Conservation (phyloP, 192 early-diverging fungal species). For the Gaertneriomyces sp. region DNA sequence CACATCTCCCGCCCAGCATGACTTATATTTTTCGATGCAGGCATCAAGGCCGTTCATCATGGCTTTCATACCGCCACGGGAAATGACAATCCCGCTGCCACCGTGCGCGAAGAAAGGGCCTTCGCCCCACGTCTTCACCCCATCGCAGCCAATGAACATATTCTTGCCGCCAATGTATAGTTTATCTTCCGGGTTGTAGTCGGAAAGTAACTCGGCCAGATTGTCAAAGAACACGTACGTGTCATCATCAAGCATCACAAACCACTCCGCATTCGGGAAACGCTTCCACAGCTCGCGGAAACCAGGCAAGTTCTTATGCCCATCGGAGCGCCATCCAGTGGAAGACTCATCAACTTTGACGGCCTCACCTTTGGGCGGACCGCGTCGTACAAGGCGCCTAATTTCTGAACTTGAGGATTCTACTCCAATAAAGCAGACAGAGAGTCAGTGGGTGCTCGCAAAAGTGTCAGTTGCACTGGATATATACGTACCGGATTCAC, state of each 20-base stretch:
- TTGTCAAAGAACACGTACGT: conserved; percentile 57
- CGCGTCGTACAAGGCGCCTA: conserved; percentile 7
- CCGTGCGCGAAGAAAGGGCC: conserved; percentile 58
- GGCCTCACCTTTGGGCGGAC: conserved; percentile 14
- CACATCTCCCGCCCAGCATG: conserved; percentile 61
- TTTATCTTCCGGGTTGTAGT: conserved; percentile 33
- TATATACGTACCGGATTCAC: not conserved
- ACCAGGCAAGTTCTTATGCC: conserved; percentile 57
- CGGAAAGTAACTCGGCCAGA: conserved; percentile 29
- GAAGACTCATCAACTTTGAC: conserved; percentile 37
- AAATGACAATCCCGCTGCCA: conserved; percentile 52
- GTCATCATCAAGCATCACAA: conserved; percentile 64
- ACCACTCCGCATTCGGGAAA: conserved; percentile 60
- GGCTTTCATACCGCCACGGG: conserved; percentile 40
- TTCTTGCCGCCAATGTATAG: conserved; percentile 46
- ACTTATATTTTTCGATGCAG: conserved; percentile 45
- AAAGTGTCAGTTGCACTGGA: not conserved
- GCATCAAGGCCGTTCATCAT: conserved; percentile 35
- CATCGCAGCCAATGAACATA: conserved; percentile 50
- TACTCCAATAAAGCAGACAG: not conserved
- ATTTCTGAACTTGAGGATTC: not conserved
- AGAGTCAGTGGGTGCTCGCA: not conserved
- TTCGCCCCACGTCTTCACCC: conserved; percentile 39
- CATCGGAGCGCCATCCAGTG: conserved; percentile 50
- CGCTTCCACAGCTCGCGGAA: conserved; percentile 40